Conservation (phyloP, 345 rosid genomes). For the Citrus maxima region DNA sequence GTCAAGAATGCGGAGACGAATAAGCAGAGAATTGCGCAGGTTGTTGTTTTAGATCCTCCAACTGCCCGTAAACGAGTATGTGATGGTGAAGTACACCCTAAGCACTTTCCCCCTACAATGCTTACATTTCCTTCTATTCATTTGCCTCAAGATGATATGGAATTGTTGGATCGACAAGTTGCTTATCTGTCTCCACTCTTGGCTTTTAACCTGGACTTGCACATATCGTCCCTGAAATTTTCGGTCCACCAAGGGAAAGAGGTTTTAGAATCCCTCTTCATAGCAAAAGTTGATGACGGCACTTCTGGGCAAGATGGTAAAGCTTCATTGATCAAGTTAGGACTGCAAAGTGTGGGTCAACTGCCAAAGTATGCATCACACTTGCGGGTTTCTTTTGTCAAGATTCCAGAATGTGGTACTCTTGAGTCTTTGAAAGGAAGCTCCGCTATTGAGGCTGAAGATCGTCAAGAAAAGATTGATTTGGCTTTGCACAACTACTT, state of each 20-base stretch:
- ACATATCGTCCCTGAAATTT: slow-evolving; percentile 63
- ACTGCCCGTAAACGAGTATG: slow-evolving; percentile 16
- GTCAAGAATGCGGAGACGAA: slow-evolving; percentile 54
- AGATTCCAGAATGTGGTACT: slow-evolving; percentile 87
- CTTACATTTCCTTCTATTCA: slow-evolving; percentile 55
- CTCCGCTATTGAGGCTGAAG: slow-evolving; percentile 71
- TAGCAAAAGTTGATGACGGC: slow-evolving; percentile 41
- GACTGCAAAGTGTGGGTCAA: slow-evolving; percentile 45
- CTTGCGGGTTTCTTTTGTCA: slow-evolving; percentile 78
- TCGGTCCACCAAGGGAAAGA: slow-evolving; percentile 59
- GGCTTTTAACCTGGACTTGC: slow-evolving; percentile 84
- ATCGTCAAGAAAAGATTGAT: slow-evolving; percentile 85
- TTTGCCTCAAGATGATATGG: slow-evolving; percentile 26
- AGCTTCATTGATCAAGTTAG: slow-evolving; percentile 41
- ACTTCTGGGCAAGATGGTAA: slow-evolving; percentile 23
- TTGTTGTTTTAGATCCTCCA: slow-evolving; percentile 83
- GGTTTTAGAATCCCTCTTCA: slow-evolving; percentile 52
- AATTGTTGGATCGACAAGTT: slow-evolving; percentile 40
- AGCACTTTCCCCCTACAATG: slow-evolving; percentile 38
- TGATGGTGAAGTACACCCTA: slow-evolving; percentile 10
- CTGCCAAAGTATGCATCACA: slow-evolving; percentile 82
- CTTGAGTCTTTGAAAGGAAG: slow-evolving; percentile 57
- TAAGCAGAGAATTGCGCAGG: slow-evolving; percentile 55
- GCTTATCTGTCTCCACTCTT: slow-evolving; percentile 81
- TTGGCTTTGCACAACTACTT: slow-evolving; percentile 72